Evolutionary conservation across 2,329 filamentous ascomycete genomes (phyloP).

Genomic region (Pseudogymnoascus sp.): DNA sequence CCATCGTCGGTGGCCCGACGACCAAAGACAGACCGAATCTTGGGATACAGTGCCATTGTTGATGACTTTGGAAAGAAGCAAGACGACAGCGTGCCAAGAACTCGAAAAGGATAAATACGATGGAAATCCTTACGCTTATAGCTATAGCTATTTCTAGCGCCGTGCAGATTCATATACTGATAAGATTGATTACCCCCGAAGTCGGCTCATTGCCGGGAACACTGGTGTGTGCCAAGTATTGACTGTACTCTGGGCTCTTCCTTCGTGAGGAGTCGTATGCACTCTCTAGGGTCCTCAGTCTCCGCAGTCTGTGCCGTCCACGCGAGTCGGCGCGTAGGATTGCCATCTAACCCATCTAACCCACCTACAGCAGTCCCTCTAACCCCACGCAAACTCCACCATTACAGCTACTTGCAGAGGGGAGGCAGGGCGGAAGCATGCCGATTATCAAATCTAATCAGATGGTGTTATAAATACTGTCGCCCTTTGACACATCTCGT

Average conservation of each 20-base stretch:
- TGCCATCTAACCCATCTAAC: not conserved
- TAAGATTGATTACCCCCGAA: not conserved
- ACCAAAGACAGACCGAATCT: constrained; percentile 9
- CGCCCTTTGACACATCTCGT: not conserved
- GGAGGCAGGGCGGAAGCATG: not conserved
- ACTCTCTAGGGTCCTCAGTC: not conserved
- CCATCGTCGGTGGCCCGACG: constrained; percentile 13
- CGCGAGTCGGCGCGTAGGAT: not conserved
- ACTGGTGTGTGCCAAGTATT: constrained; percentile 1
- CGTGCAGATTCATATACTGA: not conserved
- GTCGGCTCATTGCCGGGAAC: not conserved
- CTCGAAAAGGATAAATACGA: not conserved
- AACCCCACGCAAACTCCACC: not conserved
- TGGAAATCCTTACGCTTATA: constrained; percentile 6
- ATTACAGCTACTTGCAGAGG: not conserved
- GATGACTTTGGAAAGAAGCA: not conserved
- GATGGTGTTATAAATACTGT: not conserved
- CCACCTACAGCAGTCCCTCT: not conserved
- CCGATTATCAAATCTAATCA: constrained; percentile 8
- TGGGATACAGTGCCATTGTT: constrained; percentile 16
- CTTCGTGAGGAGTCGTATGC: not conserved
- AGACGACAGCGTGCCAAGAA: not conserved
- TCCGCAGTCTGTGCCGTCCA: not conserved
- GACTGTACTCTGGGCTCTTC: not conserved
- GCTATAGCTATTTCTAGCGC: not conserved